These are phyloP conservation scores for Acanthamoeba healyi DNA, from an alignment of 208 protist genomes.

Conservation along the genomic window DNA sequence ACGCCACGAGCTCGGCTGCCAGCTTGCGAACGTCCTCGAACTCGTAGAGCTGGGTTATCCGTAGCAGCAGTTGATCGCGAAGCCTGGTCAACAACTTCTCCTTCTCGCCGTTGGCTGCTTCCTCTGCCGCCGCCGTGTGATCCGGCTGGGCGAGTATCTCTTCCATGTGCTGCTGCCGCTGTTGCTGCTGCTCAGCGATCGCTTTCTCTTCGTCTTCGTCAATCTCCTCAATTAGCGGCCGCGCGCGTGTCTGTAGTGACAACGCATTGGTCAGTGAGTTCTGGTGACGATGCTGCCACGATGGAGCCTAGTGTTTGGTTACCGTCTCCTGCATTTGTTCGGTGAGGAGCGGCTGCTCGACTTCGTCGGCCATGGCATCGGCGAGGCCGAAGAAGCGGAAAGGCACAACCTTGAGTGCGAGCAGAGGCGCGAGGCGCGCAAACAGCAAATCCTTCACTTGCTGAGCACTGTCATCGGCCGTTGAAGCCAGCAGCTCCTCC, in stretches of 20 bases:
- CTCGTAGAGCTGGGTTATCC: constrained; percentile 38
- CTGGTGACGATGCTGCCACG: too few relatives aligned
- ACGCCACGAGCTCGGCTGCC: constrained; percentile 6
- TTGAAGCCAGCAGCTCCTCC: not conserved
- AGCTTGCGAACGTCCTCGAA: constrained; percentile 53
- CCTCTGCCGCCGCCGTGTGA: not conserved
- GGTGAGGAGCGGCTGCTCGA: not conserved
- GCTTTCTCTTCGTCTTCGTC: not conserved
- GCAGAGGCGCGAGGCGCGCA: constrained; percentile 8
- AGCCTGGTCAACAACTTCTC: not conserved
- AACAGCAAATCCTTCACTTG: constrained; percentile 20
- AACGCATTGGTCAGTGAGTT: not conserved
- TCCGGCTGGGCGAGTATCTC: too few relatives aligned
- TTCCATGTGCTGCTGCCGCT: not conserved
- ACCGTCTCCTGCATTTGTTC: too few relatives aligned
- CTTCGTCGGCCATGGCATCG: not conserved
- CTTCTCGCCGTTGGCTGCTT: not conserved
- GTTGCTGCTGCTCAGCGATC: not conserved
- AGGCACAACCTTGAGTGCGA: constrained; percentile 47
- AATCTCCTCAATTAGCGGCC: constrained; percentile 2
- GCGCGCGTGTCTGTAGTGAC: not conserved
- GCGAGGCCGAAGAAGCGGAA: not conserved
- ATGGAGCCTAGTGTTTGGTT: too few relatives aligned
- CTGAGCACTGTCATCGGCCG: not conserved
- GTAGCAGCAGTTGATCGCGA: constrained; percentile 1